Evolutionary conservation across 208 protist genomes (phyloP).

Genomic region (Trypanosoma conorhini): DNA sequence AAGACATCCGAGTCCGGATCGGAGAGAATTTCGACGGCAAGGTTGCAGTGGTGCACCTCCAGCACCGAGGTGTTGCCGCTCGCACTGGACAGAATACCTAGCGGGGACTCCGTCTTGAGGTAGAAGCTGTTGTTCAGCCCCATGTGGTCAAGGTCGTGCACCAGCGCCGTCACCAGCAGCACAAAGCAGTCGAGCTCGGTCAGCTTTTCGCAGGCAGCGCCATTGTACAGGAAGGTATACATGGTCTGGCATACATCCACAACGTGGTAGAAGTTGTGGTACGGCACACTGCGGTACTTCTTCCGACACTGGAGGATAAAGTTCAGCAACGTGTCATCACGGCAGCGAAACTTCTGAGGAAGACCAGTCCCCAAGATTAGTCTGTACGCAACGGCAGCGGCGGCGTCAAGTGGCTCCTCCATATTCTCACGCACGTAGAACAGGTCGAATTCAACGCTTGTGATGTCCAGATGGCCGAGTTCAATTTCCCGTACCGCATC

Average conservation of each 20-base stretch:
- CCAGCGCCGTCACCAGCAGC: slow-evolving; percentile 73
- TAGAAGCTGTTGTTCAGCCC: slow-evolving; percentile 92
- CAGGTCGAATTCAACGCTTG: slow-evolving; percentile 64
- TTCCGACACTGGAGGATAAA: slow-evolving; percentile 81
- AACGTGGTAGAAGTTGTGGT: slow-evolving; percentile 90
- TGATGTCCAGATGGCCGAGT: slow-evolving; percentile 54
- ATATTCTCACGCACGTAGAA: slow-evolving; percentile 57
- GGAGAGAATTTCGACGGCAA: slow-evolving; percentile 84
- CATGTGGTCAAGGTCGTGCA: slow-evolving; percentile 90
- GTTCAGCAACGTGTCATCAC: slow-evolving; percentile 66
- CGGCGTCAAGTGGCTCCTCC: slow-evolving; percentile 46
- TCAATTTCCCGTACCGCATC: slow-evolving; percentile 35
- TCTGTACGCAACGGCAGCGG: slow-evolving; percentile 48
- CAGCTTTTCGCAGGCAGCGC: slow-evolving; percentile 49
- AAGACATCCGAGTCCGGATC: slow-evolving; percentile 77
- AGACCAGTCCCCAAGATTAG: slow-evolving; percentile 63
- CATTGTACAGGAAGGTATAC: slow-evolving; percentile 65
- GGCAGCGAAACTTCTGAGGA: slow-evolving; percentile 75
- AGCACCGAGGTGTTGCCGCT: slow-evolving; percentile 84
- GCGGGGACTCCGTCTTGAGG: slow-evolving; percentile 84
- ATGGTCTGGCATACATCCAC: slow-evolving; percentile 84
- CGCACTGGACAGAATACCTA: slow-evolving; percentile 80
- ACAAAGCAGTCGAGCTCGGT: slow-evolving; percentile 83
- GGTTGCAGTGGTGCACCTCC: slow-evolving; percentile 89
- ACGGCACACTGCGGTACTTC: slow-evolving; percentile 83